Percentiles rank a stretch among this genome's conserved stretches.
These are phyloP conservation scores for Russula virescens DNA, from an alignment of 768 basidiomycete species.

Conservation along the genomic window DNA sequence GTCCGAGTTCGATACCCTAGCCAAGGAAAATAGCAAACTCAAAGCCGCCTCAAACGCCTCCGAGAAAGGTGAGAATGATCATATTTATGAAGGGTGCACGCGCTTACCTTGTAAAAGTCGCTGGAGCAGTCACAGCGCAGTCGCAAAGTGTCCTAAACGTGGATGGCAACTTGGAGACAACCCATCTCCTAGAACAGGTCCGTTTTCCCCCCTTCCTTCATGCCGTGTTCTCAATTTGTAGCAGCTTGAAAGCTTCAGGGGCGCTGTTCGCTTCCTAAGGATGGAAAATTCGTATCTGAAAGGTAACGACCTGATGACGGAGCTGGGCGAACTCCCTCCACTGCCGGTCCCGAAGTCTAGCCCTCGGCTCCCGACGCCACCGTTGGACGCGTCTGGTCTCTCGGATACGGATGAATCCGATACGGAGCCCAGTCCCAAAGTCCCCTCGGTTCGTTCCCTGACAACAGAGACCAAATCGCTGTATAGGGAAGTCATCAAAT, in stretches of 20 bases:
- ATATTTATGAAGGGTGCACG: not conserved
- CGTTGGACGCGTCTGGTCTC: slow-evolving; percentile 54
- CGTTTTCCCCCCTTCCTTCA: slow-evolving; percentile 13
- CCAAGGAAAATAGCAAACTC: slow-evolving; percentile 83
- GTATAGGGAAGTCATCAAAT: slow-evolving; percentile 83
- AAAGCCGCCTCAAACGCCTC: slow-evolving; percentile 60
- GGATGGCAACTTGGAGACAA: slow-evolving; percentile 82
- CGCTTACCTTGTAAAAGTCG: slow-evolving; percentile 28
- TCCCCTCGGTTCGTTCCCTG: slow-evolving; percentile 57
- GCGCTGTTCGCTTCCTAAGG: slow-evolving; percentile 88
- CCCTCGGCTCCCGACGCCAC: slow-evolving; percentile 53
- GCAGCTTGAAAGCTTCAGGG: slow-evolving; percentile 85
- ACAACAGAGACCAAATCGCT: slow-evolving; percentile 79
- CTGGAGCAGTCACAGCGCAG: slow-evolving; percentile 43
- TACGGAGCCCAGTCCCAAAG: slow-evolving; percentile 37
- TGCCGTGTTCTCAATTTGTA: slow-evolving; percentile 17
- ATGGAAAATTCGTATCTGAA: slow-evolving; percentile 91
- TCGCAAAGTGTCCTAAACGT: slow-evolving; percentile 60
- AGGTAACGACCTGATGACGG: slow-evolving; percentile 82
- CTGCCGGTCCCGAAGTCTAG: slow-evolving; percentile 50
- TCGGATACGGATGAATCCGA: slow-evolving; percentile 66
- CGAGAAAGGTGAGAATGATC: slow-evolving; percentile 53
- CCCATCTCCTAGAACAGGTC: slow-evolving; percentile 85
- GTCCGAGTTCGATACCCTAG: slow-evolving; percentile 76
- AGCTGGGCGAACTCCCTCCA: slow-evolving; percentile 68